Percentiles rank a stretch among this genome's conserved stretches.
Conservation (phyloP, 306 rosid genomes). For the Fagus sylvatica region DNA sequence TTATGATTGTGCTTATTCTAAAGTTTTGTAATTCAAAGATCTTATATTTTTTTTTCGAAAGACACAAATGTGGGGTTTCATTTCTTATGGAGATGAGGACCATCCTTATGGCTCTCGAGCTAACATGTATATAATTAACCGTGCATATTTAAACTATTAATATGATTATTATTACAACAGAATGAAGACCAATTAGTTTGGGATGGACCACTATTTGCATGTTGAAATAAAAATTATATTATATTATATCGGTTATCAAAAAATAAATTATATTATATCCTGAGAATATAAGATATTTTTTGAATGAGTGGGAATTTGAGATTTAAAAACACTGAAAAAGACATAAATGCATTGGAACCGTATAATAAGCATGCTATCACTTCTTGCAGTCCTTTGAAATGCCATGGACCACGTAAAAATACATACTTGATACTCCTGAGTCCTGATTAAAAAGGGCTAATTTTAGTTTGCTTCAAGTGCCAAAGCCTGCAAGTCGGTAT, state of each 20-base stretch:
- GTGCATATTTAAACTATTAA: neutral
- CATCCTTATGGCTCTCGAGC: neutral
- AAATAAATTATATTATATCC: neutral
- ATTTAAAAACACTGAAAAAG: neutral
- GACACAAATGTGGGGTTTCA: too few relatives aligned
- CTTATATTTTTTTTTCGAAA: too few relatives aligned
- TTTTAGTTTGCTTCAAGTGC: neutral
- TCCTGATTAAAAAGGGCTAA: too few relatives aligned
- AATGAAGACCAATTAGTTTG: neutral
- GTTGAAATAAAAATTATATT: neutral
- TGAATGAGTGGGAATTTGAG: neutral
- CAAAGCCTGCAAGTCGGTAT: neutral
- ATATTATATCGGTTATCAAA: too few relatives aligned
- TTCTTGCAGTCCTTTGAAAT: neutral
- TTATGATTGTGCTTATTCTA: too few relatives aligned
- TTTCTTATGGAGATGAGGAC: too few relatives aligned
- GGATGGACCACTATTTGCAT: neutral
- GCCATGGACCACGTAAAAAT: neutral
- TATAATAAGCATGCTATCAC: neutral
- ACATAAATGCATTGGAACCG: neutral
- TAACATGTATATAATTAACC: neutral
- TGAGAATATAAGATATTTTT: neutral
- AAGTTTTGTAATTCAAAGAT: too few relatives aligned
- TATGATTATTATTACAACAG: neutral
- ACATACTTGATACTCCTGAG: neutral